phyloP scores from a whole-genome alignment of 495 filamentous ascomycete species.

The Barbatosphaeria neglecta region DNA sequence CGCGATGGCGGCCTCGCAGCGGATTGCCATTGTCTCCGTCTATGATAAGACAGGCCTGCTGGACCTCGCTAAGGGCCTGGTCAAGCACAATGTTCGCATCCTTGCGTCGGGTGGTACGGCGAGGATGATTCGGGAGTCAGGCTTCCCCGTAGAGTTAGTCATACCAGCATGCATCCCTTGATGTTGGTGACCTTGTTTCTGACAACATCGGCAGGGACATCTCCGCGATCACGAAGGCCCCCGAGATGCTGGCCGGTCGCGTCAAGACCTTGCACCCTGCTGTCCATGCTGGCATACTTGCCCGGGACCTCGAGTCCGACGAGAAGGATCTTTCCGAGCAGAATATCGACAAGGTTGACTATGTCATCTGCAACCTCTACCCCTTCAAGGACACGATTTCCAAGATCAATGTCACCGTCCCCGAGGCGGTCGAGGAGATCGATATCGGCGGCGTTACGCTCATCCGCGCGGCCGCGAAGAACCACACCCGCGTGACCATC shows the following conservation, averaged over 20 bases:
- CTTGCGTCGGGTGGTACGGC: slow-evolving; percentile 90
- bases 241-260: slow-evolving; percentile 91
- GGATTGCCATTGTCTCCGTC: slow-evolving; percentile 86
- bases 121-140: slow-evolving; percentile 88
- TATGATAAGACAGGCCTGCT: slow-evolving; percentile 97
- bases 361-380: slow-evolving; percentile 96
- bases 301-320: slow-evolving; percentile 81
- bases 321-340: slow-evolving; percentile 94
- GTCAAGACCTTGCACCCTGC: slow-evolving; percentile 96
- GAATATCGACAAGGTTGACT: slow-evolving; percentile 96
- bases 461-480: slow-evolving; percentile 93
- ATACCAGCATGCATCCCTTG: background rate
- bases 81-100: slow-evolving; percentile 81
- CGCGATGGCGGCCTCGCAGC: slow-evolving; percentile 11
- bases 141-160: slow-evolving; percentile 80
- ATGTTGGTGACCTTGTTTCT: background rate
- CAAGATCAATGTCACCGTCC: slow-evolving; percentile 90
- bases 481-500: slow-evolving; percentile 88
- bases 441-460: slow-evolving; percentile 97
- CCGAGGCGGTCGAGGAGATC: slow-evolving; percentile 95
- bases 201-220: slow-evolving; percentile 55
- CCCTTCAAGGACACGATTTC: slow-evolving; percentile 96
- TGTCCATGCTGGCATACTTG: slow-evolving; percentile 87
- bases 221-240: slow-evolving; percentile 93
- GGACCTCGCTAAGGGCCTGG: slow-evolving; percentile 89